These are phyloP conservation scores for Fonsecaea monophora DNA, from an alignment of 2,329 filamentous ascomycete genomes.

Conservation along the genomic window DNA sequence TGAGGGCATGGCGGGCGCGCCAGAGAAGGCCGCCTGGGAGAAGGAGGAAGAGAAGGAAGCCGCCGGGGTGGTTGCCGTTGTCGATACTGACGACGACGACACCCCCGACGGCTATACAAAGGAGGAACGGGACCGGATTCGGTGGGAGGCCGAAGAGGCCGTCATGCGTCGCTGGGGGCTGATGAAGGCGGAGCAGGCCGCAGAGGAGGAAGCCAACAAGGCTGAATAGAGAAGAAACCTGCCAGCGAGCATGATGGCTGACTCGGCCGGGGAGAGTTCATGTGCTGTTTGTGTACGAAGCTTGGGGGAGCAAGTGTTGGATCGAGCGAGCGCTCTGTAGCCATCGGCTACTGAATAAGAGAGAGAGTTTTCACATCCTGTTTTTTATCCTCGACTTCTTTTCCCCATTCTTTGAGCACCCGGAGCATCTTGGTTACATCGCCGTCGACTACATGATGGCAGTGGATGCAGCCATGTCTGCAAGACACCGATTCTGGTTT, in stretches of 20 bases:
- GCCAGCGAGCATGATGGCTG: neutral
- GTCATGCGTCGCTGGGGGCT: conserved; percentile 22
- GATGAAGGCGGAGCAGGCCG: conserved; percentile 26
- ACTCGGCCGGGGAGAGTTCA: neutral
- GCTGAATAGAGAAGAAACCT: conserved; percentile 8
- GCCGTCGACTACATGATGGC: neutral
- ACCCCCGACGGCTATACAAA: conserved; percentile 27
- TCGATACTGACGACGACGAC: conserved; percentile 20
- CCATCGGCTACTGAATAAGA: conserved; percentile 11
- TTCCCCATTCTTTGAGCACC: neutral
- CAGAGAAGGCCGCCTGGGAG: conserved; percentile 34
- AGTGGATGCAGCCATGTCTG: neutral
- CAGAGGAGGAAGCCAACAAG: conserved; percentile 15
- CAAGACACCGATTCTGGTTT: neutral
- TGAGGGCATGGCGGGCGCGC: conserved; percentile 32
- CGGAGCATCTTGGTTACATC: neutral
- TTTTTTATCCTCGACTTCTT: neutral
- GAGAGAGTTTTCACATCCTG: neutral
- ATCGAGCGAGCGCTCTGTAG: conserved; percentile 17
- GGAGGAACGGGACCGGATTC: conserved; percentile 19
- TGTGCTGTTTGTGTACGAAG: conserved; percentile 3
- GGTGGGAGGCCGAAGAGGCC: conserved; percentile 24
- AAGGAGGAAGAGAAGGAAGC: conserved; percentile 12
- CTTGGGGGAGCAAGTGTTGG: neutral
- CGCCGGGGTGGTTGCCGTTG: neutral